These are phyloP conservation scores for Rhynchospora pubera DNA, from an alignment of 176 grass and related monocot genomes.

Conservation along the genomic window DNA sequence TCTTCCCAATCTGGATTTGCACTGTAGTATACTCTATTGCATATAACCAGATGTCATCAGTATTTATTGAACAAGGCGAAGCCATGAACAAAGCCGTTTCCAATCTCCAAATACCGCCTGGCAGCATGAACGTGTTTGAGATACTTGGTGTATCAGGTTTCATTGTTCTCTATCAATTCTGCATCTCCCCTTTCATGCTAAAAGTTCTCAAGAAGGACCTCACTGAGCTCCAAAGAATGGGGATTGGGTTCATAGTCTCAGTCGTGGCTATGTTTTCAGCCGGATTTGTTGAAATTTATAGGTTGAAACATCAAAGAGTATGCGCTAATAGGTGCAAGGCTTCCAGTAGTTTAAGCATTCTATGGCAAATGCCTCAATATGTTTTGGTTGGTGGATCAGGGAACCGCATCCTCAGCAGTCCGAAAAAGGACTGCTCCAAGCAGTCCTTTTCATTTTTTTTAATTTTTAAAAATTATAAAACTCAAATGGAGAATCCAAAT, in stretches of 20 bases:
- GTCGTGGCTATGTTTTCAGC: slow-evolving; percentile 32
- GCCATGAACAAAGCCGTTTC: slow-evolving; percentile 30
- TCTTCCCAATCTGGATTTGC: slow-evolving; percentile 52
- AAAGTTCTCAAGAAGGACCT: slow-evolving; percentile 22
- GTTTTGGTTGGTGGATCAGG: slow-evolving; percentile 51
- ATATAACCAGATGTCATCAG: slow-evolving; percentile 47
- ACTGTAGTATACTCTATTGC: slow-evolving; percentile 45
- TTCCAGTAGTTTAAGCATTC: slow-evolving; percentile 30
- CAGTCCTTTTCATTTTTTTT: too few species aligned
- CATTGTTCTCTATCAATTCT: slow-evolving; percentile 36
- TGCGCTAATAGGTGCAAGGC: not conserved
- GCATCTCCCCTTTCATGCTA: slow-evolving; percentile 16
- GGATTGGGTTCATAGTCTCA: slow-evolving; percentile 34
- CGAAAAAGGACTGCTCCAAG: too few species aligned
- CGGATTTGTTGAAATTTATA: slow-evolving; percentile 31
- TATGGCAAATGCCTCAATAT: slow-evolving; percentile 76
- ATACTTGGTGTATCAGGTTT: slow-evolving; percentile 36
- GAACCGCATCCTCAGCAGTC: too few species aligned
- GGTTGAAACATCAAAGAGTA: slow-evolving; percentile 14
- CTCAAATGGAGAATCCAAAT: too few species aligned
- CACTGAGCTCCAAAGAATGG: slow-evolving; percentile 53
- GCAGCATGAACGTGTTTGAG: slow-evolving; percentile 36
- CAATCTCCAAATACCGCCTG: slow-evolving; percentile 26
- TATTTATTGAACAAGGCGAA: slow-evolving; percentile 49
- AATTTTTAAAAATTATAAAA: too few species aligned